These are phyloP conservation scores for Endothia cerciana DNA, from an alignment of 2,329 filamentous ascomycete genomes.

Conservation along the genomic window DNA sequence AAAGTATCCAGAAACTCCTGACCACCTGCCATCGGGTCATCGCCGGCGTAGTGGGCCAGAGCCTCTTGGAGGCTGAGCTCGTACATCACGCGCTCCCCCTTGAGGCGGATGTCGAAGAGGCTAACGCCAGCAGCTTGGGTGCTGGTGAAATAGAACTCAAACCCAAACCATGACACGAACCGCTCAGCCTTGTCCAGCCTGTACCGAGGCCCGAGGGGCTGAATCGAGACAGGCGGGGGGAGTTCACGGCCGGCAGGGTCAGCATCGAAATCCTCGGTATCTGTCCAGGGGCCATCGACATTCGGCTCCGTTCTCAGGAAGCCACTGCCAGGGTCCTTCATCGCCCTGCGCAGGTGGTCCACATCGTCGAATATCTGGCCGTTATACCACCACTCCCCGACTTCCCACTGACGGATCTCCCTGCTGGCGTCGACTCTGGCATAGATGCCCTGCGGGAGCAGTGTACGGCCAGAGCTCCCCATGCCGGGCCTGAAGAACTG, in stretches of 20 bases:
- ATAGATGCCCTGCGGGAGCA: constrained; percentile 51
- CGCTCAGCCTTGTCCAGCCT: constrained; percentile 47
- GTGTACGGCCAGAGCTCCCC: constrained; percentile 38
- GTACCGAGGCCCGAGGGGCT: constrained; percentile 46
- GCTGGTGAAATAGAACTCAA: constrained; percentile 54
- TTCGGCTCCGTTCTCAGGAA: constrained; percentile 24
- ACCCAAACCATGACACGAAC: constrained; percentile 58
- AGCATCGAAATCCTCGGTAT: constrained; percentile 41
- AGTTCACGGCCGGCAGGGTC: constrained; percentile 32
- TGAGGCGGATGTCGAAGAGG: constrained; percentile 55
- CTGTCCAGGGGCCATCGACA: constrained; percentile 38
- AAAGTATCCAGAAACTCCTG: constrained; percentile 48
- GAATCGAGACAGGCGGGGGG: constrained; percentile 40
- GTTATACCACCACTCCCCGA: constrained; percentile 32
- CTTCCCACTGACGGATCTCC: constrained; percentile 28
- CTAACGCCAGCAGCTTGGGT: constrained; percentile 49
- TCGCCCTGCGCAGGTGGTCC: constrained; percentile 13
- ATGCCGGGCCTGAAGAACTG: constrained; percentile 47
- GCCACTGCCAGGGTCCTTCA: constrained; percentile 8
- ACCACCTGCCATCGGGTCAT: constrained; percentile 48
- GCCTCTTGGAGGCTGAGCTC: constrained; percentile 58
- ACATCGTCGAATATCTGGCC: constrained; percentile 20
- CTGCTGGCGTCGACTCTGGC: constrained; percentile 43
- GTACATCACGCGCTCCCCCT: constrained; percentile 54
- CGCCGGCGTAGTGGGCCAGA: constrained; percentile 55